Evolutionary conservation across 192 early-diverging fungal species (phyloP), one percentile per base, ranked within the genome.

Genomic region (Entomortierella chlamydospora): DNA sequence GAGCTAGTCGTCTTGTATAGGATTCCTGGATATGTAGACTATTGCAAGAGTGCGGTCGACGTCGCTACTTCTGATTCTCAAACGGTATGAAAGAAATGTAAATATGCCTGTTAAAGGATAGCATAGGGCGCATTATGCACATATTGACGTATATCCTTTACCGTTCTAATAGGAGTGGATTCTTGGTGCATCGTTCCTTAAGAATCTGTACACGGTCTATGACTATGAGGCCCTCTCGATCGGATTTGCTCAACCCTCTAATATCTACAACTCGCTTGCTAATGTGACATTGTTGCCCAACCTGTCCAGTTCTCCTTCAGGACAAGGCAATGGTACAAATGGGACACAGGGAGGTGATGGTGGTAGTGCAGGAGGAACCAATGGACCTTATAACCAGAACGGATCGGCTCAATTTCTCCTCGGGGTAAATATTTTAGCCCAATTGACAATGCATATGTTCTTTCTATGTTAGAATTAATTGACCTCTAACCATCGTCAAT

Each of bases 161-260:
- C n/a, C n/a, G n/a, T n/a, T n/a, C n/a, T n/a, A n/a, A n/a, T 71
- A 72, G 70, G 76, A 70, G 2, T 79, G 68, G 68, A 66, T 79
- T 23, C 55, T 79, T 4, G 76, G 76, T 1, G 67, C 76, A 1
- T 79, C 76, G 34, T 79, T 79, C 42, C 41, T 79, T 29, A 79
- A 79, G 29, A 79, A 79, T 26, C 68, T 79, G 18, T 79, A 79
- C 52, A 79, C 60, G 29, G 76, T 79, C 7, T 79, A 66, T 55
- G 76, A 79, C 30, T 78, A 69, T 34, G 62, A 72, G 11, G 37
- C 58, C 28, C 28, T 78, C 22, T 25, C 37, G 8, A 49, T 78
- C 31, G 73, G 73, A 0, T 64, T 78, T 53, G 73, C 73, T n/a
- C 73, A 78, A 9, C 73, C 73, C 0, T 78, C 73, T 13, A 78